Conservation (phyloP, 805 yeast genomes). For the Schwanniomyces yamadae region DNA sequence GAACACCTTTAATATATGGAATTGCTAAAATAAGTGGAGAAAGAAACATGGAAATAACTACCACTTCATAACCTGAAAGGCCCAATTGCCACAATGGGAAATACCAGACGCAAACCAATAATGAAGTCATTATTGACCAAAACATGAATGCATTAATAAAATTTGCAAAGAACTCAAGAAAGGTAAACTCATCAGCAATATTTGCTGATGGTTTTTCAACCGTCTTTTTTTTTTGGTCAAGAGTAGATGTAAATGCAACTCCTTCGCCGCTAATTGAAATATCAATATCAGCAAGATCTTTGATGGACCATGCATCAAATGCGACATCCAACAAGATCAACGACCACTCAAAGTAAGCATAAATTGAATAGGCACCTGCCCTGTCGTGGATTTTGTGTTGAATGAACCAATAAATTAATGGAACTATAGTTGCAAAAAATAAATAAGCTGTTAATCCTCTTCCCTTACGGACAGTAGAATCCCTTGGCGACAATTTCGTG, state of each 20-base stretch:
- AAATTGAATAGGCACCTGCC: slow-evolving; percentile 94
- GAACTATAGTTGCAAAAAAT: slow-evolving; percentile 74
- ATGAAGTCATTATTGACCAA: slow-evolving; percentile 81
- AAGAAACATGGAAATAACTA: slow-evolving; percentile 49
- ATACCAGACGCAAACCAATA: slow-evolving; percentile 89
- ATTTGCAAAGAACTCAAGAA: slow-evolving; percentile 41
- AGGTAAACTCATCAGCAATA: slow-evolving; percentile 28
- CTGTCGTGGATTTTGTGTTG: slow-evolving; percentile 86
- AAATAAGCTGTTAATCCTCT: slow-evolving; percentile 52
- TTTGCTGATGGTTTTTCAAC: slow-evolving; percentile 8
- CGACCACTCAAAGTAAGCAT: slow-evolving; percentile 95
- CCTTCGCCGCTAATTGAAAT: slow-evolving; percentile 39
- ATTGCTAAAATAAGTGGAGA: slow-evolving; percentile 58
- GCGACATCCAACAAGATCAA: slow-evolving; percentile 78
- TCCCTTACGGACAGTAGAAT: slow-evolving; percentile 46
- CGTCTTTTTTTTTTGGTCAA: slow-evolving; percentile 5
- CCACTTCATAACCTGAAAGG: slow-evolving; percentile 88
- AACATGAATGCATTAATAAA: slow-evolving; percentile 69
- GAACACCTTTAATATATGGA: slow-evolving; percentile 35
- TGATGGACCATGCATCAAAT: slow-evolving; percentile 77
- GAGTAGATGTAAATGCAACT: slow-evolving; percentile 16
- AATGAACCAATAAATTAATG: slow-evolving; percentile 83
- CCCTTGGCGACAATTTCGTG: slow-evolving; percentile 47
- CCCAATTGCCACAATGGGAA: slow-evolving; percentile 99
- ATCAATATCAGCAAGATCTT: slow-evolving; percentile 66